A percentile compares a stretch with the other conserved stretches of the same genome.
These are phyloP conservation scores for Coniochaeta sp. DNA, from an alignment of 2,329 filamentous ascomycete genomes.

Conservation along the genomic window DNA sequence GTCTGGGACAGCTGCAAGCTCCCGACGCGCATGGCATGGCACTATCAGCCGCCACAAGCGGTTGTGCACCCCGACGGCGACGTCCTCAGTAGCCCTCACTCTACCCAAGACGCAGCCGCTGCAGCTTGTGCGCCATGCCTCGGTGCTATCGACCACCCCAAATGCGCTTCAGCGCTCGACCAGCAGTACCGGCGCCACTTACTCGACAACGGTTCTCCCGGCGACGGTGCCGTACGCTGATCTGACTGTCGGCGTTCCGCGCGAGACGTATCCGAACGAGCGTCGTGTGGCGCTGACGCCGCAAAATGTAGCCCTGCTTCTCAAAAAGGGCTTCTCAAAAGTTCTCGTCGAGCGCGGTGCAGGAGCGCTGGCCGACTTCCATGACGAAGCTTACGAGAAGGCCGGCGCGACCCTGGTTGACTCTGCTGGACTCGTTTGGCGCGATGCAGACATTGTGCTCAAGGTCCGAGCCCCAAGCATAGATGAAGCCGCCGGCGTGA, in stretches of 20 bases:
- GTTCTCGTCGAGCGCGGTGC: constrained; percentile 76
- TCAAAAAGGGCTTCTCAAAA: constrained; percentile 77
- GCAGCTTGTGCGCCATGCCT: constrained; percentile 31
- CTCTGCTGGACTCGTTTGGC: constrained; percentile 60
- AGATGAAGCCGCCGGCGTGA: constrained; percentile 62
- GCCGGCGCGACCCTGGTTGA: constrained; percentile 75
- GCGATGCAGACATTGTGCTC: constrained; percentile 68
- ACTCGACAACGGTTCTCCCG: constrained; percentile 32
- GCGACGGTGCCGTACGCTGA: constrained; percentile 57
- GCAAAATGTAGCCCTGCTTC: constrained; percentile 70
- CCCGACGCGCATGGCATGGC: constrained; percentile 31
- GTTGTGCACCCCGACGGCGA: constrained; percentile 5
- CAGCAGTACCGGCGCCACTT: constrained; percentile 15
- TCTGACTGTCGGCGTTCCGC: constrained; percentile 71
- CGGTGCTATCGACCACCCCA: constrained; percentile 20
- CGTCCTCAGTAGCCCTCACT: constrained; percentile 15
- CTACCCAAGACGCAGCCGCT: constrained; percentile 21
- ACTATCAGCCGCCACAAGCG: constrained; percentile 18
- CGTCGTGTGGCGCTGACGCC: constrained; percentile 80
- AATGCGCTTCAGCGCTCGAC: constrained; percentile 11
- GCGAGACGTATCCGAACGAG: constrained; percentile 72
- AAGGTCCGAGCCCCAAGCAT: constrained; percentile 73
- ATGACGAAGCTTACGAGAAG: constrained; percentile 67
- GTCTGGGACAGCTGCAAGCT: constrained; percentile 8
- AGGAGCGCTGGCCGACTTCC: constrained; percentile 70